phyloP scores from a whole-genome alignment of 495 filamentous ascomycete species.

The Cercophora scortea region DNA sequence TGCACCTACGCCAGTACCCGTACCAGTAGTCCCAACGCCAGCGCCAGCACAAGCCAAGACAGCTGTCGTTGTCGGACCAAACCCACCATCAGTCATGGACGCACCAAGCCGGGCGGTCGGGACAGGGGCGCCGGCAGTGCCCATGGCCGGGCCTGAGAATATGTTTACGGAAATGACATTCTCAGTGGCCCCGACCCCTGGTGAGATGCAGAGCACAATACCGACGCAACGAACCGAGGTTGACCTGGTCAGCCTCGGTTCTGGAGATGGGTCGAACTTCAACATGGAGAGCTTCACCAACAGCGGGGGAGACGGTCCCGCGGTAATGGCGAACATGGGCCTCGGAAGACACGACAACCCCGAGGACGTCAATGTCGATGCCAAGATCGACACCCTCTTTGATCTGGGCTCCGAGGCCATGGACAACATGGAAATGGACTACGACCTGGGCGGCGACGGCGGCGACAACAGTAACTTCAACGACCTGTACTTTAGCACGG shows the following conservation, averaged over 20 bases:
- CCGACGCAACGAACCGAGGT: not conserved
- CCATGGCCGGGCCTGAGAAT: slow-evolving; percentile 10
- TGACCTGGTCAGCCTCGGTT: slow-evolving; percentile 1
- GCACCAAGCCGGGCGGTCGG: no score
- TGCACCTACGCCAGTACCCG: not conserved
- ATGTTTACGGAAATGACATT: slow-evolving; percentile 40
- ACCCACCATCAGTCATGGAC: not conserved
- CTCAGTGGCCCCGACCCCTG: slow-evolving; percentile 26
- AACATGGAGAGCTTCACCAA: slow-evolving; percentile 5
- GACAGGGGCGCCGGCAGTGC: not conserved
- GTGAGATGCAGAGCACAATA: slow-evolving; percentile 11
- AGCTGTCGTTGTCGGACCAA: slow-evolving; percentile 4
- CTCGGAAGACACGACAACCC: not conserved
- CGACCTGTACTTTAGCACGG: slow-evolving; percentile 27
- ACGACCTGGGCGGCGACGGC: slow-evolving; percentile 26
- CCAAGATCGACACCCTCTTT: slow-evolving; percentile 32
- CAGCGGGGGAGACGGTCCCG: slow-evolving; percentile 3
- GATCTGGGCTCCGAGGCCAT: slow-evolving; percentile 21
- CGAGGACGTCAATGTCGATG: slow-evolving; percentile 17
- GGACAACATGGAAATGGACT: slow-evolving; percentile 28
- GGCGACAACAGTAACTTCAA: slow-evolving; percentile 31
- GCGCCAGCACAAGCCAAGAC: slow-evolving; percentile 1
- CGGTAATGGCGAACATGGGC: slow-evolving; percentile 12
- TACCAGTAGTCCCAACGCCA: slow-evolving; percentile 9
- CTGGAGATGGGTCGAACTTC: not conserved